Base-by-base conservation (phyloP, 306 rosid species). In the Vigna trinervia region DNA sequence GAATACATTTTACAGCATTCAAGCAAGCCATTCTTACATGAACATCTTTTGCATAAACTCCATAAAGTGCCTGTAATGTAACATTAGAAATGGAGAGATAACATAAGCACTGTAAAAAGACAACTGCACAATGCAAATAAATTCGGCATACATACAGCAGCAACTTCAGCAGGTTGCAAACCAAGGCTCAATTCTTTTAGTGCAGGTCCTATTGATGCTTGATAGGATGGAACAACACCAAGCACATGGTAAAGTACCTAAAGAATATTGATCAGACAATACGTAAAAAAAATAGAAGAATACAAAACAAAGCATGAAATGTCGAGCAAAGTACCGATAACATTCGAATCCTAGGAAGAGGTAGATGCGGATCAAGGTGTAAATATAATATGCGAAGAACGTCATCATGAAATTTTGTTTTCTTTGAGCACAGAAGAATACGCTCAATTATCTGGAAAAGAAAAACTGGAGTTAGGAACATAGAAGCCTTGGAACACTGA, bases 111-210 rank as follows among this genome's bases (percentile, higher is more conserved):
- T 47, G 8, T 59, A 70, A 46, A 62, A 47, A 69, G 12, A 43
- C 17, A 32, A 63, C 41, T 26, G 15, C n/a, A 58, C 41, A 76
- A 81, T 30, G 59, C 22, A 79, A 81, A 79, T 59, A 65, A 59
- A 58, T 62, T 34, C 54, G 80, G 76, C 54, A 67, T 36, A 73
- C 96, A 12, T 88, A 95, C 97, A 71, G 97, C 87, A 26, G 97
- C 91, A 78, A 92, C 91, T 87, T 95, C 97, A 78, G 85, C 85
- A 39, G 92, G 88, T 63, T 72, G 92, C 84, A 95, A 84, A 78
- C 99, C 99, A 79, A 95, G 96, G 81, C 97, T 88, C 87, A 95
- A 74, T 86, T 92, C 97, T 82, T 95, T 95, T 61, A 95, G 80
- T 46, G 99, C 99, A 81, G 97, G 93, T 61, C 92, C 93, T 80